phyloP scores from a whole-genome alignment of 306 rosid genomes.

The Gastrolobium villosum region DNA sequence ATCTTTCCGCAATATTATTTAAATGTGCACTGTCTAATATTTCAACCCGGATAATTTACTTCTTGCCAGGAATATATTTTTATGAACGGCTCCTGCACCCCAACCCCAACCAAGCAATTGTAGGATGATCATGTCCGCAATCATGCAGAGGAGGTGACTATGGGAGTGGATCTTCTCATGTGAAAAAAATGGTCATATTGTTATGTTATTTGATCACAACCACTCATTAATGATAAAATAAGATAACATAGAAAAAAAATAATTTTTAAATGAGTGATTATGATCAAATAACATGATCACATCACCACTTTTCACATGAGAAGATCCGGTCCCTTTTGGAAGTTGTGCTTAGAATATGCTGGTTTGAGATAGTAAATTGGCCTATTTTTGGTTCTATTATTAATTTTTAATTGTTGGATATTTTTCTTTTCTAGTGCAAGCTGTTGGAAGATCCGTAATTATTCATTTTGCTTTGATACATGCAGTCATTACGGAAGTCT shows the following conservation, averaged over 20 bases:
- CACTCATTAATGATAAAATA: no score
- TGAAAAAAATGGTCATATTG: no score
- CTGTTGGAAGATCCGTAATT: slow-evolving; percentile 71
- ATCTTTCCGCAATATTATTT: no score
- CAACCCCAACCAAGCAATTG: slow-evolving; percentile 51
- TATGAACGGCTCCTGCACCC: slow-evolving; percentile 51
- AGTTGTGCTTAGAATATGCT: slow-evolving; percentile 2
- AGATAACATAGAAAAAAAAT: no score
- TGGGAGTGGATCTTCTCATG: not conserved
- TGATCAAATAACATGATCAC: no score
- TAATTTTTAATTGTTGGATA: not conserved
- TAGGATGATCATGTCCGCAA: slow-evolving; percentile 46
- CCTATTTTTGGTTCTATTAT: not conserved
- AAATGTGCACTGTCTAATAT: no score
- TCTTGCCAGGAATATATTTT: slow-evolving; percentile 57
- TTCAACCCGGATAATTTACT: slow-evolving; percentile 56
- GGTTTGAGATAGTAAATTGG: not conserved
- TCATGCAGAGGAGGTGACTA: slow-evolving; percentile 60
- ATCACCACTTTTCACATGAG: no score
- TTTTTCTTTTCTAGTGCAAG: slow-evolving; percentile 55
- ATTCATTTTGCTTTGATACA: no score
- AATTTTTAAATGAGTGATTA: no score
- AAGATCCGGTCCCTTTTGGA: not conserved
- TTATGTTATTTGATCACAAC: no score
- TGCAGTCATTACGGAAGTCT: no score